A percentile compares a stretch with the other conserved stretches of the same genome.
Conservation (phyloP, 306 rosid species). For the Clitoria ternatea region DNA sequence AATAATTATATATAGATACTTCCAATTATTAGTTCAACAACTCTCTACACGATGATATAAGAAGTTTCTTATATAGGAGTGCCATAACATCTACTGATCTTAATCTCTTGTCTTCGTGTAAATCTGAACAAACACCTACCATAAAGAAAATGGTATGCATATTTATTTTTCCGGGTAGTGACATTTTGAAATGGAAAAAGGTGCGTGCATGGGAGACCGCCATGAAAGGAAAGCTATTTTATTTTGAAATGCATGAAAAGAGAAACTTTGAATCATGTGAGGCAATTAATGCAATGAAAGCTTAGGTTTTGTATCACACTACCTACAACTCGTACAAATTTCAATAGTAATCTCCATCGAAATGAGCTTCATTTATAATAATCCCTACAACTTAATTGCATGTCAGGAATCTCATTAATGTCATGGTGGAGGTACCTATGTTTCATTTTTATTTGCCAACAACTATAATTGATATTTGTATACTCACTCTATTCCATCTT, state of each 20-base stretch:
- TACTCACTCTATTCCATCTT: neutral
- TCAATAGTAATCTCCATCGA: slow-evolving; percentile 35
- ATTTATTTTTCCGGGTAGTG: neutral
- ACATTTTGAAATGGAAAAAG: neutral
- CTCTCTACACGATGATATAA: too few species aligned
- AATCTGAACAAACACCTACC: neutral
- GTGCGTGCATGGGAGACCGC: neutral
- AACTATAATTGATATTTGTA: neutral
- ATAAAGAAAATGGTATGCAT: neutral
- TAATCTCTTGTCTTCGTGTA: too few species aligned
- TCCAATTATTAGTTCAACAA: too few species aligned
- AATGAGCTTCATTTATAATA: slow-evolving; percentile 53
- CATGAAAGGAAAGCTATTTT: slow-evolving; percentile 39
- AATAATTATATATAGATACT: too few species aligned
- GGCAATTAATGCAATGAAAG: slow-evolving; percentile 50
- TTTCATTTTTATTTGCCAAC: neutral
- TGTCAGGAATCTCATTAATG: slow-evolving; percentile 74
- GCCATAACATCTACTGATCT: too few species aligned
- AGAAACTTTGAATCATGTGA: slow-evolving; percentile 58
- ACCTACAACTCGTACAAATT: slow-evolving; percentile 15
- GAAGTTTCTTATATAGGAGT: too few species aligned
- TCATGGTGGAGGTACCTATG: slow-evolving; percentile 16
- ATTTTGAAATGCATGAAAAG: slow-evolving; percentile 49
- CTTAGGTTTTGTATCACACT: slow-evolving; percentile 28
- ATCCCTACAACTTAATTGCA: slow-evolving; percentile 43